Evolutionary conservation across 2,329 filamentous ascomycete genomes (phyloP), one percentile per base, ranked within the genome.

Genomic region (Chaetomiaceae sp.): DNA sequence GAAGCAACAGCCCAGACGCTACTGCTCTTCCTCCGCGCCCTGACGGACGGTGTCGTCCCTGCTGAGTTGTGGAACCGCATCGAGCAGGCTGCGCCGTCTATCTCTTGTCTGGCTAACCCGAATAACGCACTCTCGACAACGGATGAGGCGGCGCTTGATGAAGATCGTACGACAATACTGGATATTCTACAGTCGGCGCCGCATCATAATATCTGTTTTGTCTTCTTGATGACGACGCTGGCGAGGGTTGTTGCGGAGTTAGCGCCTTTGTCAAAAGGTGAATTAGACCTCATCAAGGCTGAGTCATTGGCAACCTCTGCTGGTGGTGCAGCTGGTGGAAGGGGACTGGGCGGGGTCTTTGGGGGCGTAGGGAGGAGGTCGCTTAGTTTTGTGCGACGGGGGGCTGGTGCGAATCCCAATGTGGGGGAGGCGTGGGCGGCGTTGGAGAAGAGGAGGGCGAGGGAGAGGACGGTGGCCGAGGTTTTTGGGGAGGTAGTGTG

Each of bases 201-300:
- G 0, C 85, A 86, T 46, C 87, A 95, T 70, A 94, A 90, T 65
- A 91, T 96, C 51, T 87, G 88, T 0, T 95, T 96, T 64, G 88
- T 95, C 2, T 91, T 96, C 59, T 73, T 96, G 15, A 89, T 87
- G 0, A 84, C 88, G 8, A 91, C 91, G 70, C 76, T 96, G 1
- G 71, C 76, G 2, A 74, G 76, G 4, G 71, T 81, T 1, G 72
- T 76, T 1, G 67, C 71, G 0, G 80, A 83, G 51, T 68, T 83
- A 6, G 67, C 65, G 37, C 77, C 62, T 22, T 60, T 77, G 1
- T 70, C 62, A 12, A 70, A 69, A 17, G 65, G 67, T 0, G 71
- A 74, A 46, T 47, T 70, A 44, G 63, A 75, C 55, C 4, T 34
- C 1, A 12, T 42, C 25, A 19, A 22, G n/a, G 12, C 2, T 20